These are phyloP conservation scores for Paraurostyla sp. DNA, from an alignment of 73 alveolate species.

Conservation along the genomic window DNA sequence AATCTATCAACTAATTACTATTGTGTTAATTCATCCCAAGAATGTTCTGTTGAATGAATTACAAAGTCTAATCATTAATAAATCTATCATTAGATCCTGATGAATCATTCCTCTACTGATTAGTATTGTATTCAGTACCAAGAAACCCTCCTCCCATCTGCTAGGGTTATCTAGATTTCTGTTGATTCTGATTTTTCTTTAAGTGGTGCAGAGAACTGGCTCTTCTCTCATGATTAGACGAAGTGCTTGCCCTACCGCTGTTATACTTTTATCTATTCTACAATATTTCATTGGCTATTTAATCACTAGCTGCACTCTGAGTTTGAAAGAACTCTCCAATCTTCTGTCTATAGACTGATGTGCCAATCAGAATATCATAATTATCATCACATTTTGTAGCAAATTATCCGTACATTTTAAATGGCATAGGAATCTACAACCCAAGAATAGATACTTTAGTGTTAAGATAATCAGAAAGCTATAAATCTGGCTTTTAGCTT, in stretches of 20 bases:
- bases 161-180: background rate
- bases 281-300: slow-evolving; percentile 34
- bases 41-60: no score
- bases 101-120: no score
- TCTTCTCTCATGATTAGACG: no score
- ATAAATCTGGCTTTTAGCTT: background rate
- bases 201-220: background rate
- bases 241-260: no score
- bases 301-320: background rate
- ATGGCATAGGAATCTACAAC: slow-evolving; percentile 39
- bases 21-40: no score
- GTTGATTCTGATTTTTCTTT: background rate
- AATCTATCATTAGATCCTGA: no score
- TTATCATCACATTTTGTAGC: background rate
- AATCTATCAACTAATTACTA: no score
- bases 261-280: slow-evolving; percentile 13
- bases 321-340: background rate
- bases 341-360: background rate
- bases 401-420: background rate
- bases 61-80: no score
- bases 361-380: slow-evolving; percentile 25
- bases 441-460: background rate
- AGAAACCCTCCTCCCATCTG: no score
- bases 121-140: no score
- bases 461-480: slow-evolving; percentile 6